A percentile compares a stretch with the other conserved stretches of the same genome.
Evolutionary conservation across 352 stramenopile species (phyloP).

Genomic region (Globisporangium middletonii): DNA sequence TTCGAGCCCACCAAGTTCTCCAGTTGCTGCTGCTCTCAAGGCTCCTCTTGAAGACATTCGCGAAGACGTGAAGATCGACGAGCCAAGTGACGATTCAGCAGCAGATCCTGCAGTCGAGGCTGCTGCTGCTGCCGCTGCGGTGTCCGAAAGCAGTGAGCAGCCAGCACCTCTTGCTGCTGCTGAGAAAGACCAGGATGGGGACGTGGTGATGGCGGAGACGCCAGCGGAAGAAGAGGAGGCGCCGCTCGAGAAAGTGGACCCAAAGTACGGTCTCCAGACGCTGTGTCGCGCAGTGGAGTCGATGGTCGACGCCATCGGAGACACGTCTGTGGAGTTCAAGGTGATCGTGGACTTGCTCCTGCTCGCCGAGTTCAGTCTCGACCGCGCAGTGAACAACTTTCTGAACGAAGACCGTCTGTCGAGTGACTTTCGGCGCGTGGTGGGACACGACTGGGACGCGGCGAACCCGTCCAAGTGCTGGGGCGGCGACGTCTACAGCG

Average conservation of each 20-base stretch:
- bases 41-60: constrained; percentile 6
- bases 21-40: not conserved
- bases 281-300: constrained; percentile 68
- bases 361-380: constrained; percentile 72
- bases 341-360: constrained; percentile 68
- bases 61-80: constrained; percentile 3
- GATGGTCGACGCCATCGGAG: constrained; percentile 75
- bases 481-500: constrained; percentile 49
- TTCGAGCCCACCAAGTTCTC: not conserved
- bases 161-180: not conserved
- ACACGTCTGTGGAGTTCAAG: constrained; percentile 56
- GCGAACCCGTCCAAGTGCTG: constrained; percentile 43
- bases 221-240: constrained; percentile 12
- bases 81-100: not conserved
- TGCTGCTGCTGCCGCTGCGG: not conserved
- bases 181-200: constrained; percentile 37
- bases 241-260: constrained; percentile 25
- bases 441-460: constrained; percentile 66
- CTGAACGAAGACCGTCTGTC: constrained; percentile 73
- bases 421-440: constrained; percentile 71
- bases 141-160: not conserved
- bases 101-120: not conserved
- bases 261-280: constrained; percentile 75
- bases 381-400: constrained; percentile 78
- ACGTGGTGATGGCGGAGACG: constrained; percentile 51